Conservation (phyloP, 345 rosid genomes). For the Arabidopsis thaliana region DNA sequence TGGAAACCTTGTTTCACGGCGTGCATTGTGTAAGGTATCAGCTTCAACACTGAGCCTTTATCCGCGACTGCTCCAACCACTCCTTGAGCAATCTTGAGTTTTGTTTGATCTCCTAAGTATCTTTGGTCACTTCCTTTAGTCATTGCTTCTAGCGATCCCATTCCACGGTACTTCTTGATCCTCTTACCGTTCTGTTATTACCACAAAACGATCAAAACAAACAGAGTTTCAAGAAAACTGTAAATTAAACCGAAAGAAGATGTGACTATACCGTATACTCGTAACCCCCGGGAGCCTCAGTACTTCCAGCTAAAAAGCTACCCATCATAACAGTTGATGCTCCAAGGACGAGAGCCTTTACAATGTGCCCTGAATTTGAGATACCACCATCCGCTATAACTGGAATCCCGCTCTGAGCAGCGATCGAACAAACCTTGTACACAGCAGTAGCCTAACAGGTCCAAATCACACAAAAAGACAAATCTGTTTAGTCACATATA, state of each 20-base stretch:
- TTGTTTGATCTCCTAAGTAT: slow-evolving; percentile 81
- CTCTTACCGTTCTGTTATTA: slow-evolving; percentile 60
- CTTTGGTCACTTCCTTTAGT: slow-evolving; percentile 93
- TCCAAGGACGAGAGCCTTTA: slow-evolving; percentile 83
- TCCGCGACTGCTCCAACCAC: slow-evolving; percentile 96
- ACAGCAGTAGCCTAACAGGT: slow-evolving; percentile 86
- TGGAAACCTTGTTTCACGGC: slow-evolving; percentile 99
- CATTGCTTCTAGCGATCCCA: slow-evolving; percentile 99
- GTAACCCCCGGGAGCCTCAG: slow-evolving; percentile 85
- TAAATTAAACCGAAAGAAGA: slow-evolving; percentile 13
- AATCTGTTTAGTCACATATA: not conserved
- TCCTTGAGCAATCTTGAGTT: slow-evolving; percentile 97
- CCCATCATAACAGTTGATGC: slow-evolving; percentile 99
- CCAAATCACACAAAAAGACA: not conserved
- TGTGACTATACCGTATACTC: slow-evolving; percentile 57
- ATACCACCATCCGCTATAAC: slow-evolving; percentile 98
- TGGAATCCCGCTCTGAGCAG: slow-evolving; percentile 76
- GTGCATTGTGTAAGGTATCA: slow-evolving; percentile 90
- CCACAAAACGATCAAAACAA: slow-evolving; percentile 20
- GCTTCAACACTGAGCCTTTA: slow-evolving; percentile 87
- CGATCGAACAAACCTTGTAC: slow-evolving; percentile 82
- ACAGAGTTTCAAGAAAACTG: not conserved
- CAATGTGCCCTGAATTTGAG: slow-evolving; percentile 94
- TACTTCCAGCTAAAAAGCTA: slow-evolving; percentile 91
- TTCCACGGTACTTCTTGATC: slow-evolving; percentile 85